Percentiles rank a stretch among this genome's conserved stretches.
Conservation (phyloP, 148 eudicot species). For the Vaccinium macrocarpon region DNA sequence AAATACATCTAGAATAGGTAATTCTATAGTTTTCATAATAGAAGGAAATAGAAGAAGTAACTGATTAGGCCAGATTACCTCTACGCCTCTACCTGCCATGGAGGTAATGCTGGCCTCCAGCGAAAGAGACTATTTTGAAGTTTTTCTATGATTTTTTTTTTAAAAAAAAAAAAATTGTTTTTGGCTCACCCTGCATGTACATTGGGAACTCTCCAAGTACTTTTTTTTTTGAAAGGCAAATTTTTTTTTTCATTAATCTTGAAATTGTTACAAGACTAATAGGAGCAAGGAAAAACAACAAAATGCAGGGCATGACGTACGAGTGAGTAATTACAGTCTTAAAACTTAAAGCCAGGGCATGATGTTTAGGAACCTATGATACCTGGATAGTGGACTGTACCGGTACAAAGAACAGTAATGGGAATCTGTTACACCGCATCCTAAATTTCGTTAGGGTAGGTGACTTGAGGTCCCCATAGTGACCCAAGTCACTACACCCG, state of each 20-base stretch:
- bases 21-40: neutral
- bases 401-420: neutral
- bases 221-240: neutral
- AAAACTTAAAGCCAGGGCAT: conserved; percentile 1
- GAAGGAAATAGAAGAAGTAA: neutral
- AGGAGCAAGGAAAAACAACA: too few relatives aligned
- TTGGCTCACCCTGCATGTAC: neutral
- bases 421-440: neutral
- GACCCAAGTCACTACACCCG: too few relatives aligned
- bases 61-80: neutral
- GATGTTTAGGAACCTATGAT: neutral
- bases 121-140: neutral
- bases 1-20: neutral
- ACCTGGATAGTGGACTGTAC: neutral
- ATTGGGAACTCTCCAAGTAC: neutral
- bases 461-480: too few relatives aligned
- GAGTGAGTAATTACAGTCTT: neutral
- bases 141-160: neutral
- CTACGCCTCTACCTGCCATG: neutral
- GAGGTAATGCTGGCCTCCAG: neutral
- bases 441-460: neutral
- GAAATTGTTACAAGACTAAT: too few relatives aligned
- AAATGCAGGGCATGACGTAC: too few relatives aligned
- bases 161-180: neutral
- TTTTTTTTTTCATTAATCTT: too few relatives aligned